Percentiles rank a stretch among this genome's conserved stretches.
phyloP scores from a whole-genome alignment of 495 filamentous ascomycete species.

The Oleoguttula mirabilis region DNA sequence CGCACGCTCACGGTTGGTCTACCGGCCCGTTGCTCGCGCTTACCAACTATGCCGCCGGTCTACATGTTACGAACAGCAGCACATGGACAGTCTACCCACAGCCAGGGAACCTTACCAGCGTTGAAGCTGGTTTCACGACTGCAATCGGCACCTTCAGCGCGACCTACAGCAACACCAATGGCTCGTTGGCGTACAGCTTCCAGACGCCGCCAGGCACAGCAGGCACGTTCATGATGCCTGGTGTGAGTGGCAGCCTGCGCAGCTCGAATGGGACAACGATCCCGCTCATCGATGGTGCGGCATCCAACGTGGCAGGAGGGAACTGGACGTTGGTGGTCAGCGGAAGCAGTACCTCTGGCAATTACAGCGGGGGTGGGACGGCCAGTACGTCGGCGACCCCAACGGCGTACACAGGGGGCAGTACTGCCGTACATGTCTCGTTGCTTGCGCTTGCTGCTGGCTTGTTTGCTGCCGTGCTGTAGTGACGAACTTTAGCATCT shows the following conservation, averaged over 20 bases:
- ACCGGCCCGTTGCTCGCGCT: conserved; percentile 20
- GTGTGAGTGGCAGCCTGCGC: background rate
- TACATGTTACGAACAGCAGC: conserved; percentile 13
- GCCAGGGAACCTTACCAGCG: conserved; percentile 20
- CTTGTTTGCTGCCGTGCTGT: too few relatives aligned
- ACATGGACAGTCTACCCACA: conserved; percentile 21
- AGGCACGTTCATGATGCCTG: too few relatives aligned
- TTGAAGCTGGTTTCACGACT: conserved; percentile 24
- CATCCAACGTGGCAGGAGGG: background rate
- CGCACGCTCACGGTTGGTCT: conserved; percentile 27
- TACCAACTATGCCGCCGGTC: conserved; percentile 20
- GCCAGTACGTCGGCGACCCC: too few relatives aligned
- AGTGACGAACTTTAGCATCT: too few relatives aligned
- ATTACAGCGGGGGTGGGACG: too few relatives aligned
- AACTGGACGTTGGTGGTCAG: background rate
- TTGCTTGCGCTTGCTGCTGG: too few relatives aligned
- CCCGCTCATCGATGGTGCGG: background rate
- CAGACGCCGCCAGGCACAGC: conserved; percentile 7
- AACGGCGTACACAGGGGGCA: too few relatives aligned
- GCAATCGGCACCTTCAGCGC: conserved; percentile 15
- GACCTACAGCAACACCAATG: conserved; percentile 1
- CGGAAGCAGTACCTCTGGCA: background rate
- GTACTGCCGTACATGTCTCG: too few relatives aligned
- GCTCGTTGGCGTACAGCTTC: conserved; percentile 18
- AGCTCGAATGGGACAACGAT: background rate